These are phyloP conservation scores for Fistulina hepatica DNA, from an alignment of 1,284 basidiomycete genomes.

Conservation along the genomic window DNA sequence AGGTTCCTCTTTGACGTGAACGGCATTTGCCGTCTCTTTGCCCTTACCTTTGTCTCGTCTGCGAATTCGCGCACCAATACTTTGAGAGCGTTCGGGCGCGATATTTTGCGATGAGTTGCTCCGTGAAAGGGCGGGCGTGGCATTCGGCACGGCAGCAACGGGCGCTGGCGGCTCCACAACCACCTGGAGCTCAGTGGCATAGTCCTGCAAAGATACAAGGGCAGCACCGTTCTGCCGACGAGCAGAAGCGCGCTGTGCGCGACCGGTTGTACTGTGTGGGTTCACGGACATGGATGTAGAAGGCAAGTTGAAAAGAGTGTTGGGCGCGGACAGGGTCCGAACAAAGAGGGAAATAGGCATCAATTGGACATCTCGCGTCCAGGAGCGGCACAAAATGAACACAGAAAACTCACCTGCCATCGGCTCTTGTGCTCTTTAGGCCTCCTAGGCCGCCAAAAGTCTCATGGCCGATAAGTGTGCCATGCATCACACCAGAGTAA, in stretches of 20 bases:
- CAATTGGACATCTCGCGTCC: too few relatives aligned
- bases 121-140: conserved; percentile 42
- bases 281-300: conserved; percentile 12
- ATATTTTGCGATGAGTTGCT: conserved; percentile 46
- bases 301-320: conserved; percentile 1
- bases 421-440: conserved; percentile 7
- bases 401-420: conserved; percentile 10
- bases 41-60: conserved; percentile 47
- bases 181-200: too few relatives aligned
- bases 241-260: conserved; percentile 66
- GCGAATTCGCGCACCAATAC: conserved; percentile 25
- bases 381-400: conserved; percentile 14
- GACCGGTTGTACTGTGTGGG: conserved; percentile 41
- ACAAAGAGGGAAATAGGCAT: conserved; percentile 12
- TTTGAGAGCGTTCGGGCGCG: conserved; percentile 28
- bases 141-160: too few relatives aligned
- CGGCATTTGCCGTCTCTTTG: conserved; percentile 37
- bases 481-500: conserved; percentile 59
- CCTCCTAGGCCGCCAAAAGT: too few relatives aligned
- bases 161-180: too few relatives aligned
- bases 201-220: conserved; percentile 11
- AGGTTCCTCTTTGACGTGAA: conserved; percentile 65
- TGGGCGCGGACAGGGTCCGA: conserved; percentile 1
- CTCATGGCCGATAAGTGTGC: conserved; percentile 47
- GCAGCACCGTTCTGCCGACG: conserved; percentile 45